Evolutionary conservation across 352 stramenopile genomes (phyloP), one percentile per base, ranked within the genome.

Genomic region (Pythium rhizo-oryzae): DNA sequence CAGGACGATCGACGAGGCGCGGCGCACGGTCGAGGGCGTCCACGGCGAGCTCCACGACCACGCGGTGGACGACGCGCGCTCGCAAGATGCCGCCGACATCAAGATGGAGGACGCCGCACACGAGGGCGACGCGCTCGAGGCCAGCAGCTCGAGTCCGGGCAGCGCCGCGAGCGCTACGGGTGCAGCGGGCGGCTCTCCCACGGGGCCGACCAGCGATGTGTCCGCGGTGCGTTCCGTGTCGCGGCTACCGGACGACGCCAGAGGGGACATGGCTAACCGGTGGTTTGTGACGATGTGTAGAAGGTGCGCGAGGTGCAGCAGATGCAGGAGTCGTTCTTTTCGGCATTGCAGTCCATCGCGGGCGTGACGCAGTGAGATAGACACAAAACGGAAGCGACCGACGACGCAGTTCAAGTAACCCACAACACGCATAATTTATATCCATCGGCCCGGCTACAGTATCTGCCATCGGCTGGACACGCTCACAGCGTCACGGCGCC

Each of bases 301-400:
- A 80, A 77, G 41, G 64, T 76, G 33, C 72, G 72, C 7, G 73
- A 91, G 59, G 71, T 72, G 33, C 76, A 79, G n/a, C 70, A 79
- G 61, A 76, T 87, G 67, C 84, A 93, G 63, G 74, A 89, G 28
- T 57, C 80, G 41, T 93, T 93, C 67, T 93, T 93, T 65, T 55
- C 68, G 18, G 76, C 79, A 18, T 75, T 92, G 16, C 81, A 90
- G 50, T 57, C 72, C 21, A 73, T 82, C 44, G 52, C 52, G 8
- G 78, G 87, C 43, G 50, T 28, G 41, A 75, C 70, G 21, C 82
- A 69, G 70, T 58, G 51, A 72, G 49, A n/a, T n/a, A n/a, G 28
- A 33, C 28, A 33, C 6, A 6, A 33, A 11, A 43, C 9, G 15
- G 8, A 43, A 18, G 9, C 37, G 37, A 43, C 9, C 37, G 11